Conservation (phyloP, 305 asterid species). For the Striga hermonthica region DNA sequence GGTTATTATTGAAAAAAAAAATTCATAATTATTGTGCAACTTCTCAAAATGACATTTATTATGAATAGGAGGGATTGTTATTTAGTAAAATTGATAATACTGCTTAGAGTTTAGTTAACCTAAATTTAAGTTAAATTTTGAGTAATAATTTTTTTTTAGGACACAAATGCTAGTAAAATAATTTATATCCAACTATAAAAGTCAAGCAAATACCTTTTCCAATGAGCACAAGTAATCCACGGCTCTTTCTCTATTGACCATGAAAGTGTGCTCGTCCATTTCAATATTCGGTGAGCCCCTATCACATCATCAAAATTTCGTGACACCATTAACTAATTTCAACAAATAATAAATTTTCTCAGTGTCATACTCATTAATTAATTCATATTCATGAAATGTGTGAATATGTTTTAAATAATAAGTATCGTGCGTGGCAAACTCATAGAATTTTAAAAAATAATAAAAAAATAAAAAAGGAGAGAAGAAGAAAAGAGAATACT, state of each 20-base stretch:
- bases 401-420: too few relatives aligned
- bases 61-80: too few relatives aligned
- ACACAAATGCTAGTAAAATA: too few relatives aligned
- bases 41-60: too few relatives aligned
- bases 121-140: too few relatives aligned
- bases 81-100: too few relatives aligned
- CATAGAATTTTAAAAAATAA: background rate
- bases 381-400: too few relatives aligned
- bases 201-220: conserved; percentile 59
- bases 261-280: conserved; percentile 94
- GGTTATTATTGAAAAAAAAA: too few relatives aligned
- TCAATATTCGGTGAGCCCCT: conserved; percentile 80
- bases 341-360: background rate
- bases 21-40: too few relatives aligned
- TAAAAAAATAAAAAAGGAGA: background rate
- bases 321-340: background rate
- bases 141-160: too few relatives aligned
- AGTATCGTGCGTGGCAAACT: background rate
- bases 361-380: too few relatives aligned
- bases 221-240: conserved; percentile 88
- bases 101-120: too few relatives aligned
- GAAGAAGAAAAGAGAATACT: conserved; percentile 30
- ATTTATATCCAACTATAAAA: background rate
- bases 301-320: conserved; percentile 12
- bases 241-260: conserved; percentile 93